Percentiles rank a stretch among this genome's conserved stretches.
phyloP scores from a whole-genome alignment of 73 alveolate species.

The Stentor coeruleus region DNA sequence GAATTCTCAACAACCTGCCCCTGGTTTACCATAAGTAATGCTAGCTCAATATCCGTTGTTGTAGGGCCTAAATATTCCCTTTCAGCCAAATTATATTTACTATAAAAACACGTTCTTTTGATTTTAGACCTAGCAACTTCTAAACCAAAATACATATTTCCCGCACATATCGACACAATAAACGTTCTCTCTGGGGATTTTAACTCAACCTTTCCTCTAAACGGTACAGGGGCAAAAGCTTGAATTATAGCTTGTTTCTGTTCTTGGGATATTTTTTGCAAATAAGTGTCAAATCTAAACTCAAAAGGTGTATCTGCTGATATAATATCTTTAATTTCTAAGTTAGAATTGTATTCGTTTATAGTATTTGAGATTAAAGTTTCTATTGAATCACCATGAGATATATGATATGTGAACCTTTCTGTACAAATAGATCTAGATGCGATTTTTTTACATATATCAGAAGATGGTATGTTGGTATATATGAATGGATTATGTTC shows the following conservation, averaged over 20 bases:
- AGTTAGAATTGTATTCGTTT: conserved; percentile 35
- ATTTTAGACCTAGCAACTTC: conserved; percentile 67
- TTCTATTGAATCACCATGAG: conserved; percentile 26
- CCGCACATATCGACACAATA: conserved; percentile 49
- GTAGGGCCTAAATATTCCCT: conserved; percentile 98
- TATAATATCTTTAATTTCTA: conserved; percentile 64
- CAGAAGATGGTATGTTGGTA: conserved; percentile 42
- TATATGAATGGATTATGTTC: conserved; percentile 51
- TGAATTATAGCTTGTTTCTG: conserved; percentile 64
- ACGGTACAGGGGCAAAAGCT: conserved; percentile 59
- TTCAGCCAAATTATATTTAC: conserved; percentile 76
- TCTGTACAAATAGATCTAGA: conserved; percentile 48
- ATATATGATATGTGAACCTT: conserved; percentile 35
- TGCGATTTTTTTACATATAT: conserved; percentile 33
- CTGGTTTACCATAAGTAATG: conserved; percentile 94
- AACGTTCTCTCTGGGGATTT: conserved; percentile 74
- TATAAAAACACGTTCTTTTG: conserved; percentile 65
- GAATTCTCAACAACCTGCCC: conserved; percentile 84
- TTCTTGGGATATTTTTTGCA: conserved; percentile 41
- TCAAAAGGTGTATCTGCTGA: conserved; percentile 41
- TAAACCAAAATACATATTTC: conserved; percentile 59
- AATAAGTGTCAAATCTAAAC: conserved; percentile 15
- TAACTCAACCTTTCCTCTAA: conserved; percentile 68
- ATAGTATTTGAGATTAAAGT: conserved; percentile 24
- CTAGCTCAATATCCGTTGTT: conserved; percentile 85